phyloP scores from a whole-genome alignment of 495 filamentous ascomycete species.

The Articulospora tetracladia region DNA sequence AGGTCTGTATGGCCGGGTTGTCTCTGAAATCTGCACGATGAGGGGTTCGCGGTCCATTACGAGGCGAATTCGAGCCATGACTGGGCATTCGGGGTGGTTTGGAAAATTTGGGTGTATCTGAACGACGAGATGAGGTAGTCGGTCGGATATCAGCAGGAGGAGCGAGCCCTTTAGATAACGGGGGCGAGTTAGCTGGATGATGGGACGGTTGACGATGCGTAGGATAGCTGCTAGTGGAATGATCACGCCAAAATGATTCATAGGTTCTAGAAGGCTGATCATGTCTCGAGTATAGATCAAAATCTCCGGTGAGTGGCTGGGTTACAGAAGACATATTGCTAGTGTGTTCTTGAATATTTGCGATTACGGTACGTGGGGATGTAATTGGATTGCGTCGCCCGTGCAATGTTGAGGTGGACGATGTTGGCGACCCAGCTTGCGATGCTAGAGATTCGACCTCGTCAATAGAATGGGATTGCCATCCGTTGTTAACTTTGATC shows the following conservation, averaged over 20 bases:
- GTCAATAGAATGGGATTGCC: constrained; percentile 64
- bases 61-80: constrained; percentile 29
- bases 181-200: constrained; percentile 5
- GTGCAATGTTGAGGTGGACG: constrained; percentile 47
- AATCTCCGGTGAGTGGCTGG: constrained; percentile 28
- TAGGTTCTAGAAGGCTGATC: constrained; percentile 31
- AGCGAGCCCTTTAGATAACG: constrained; percentile 37
- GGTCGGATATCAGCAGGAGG: constrained; percentile 58
- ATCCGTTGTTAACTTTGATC: constrained; percentile 84
- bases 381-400: constrained; percentile 34
- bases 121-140: constrained; percentile 27
- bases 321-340: constrained; percentile 8
- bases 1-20: constrained; percentile 42
- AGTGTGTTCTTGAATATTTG: constrained; percentile 25
- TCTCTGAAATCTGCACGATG: constrained; percentile 17
- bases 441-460: constrained; percentile 68
- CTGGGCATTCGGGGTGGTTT: constrained; percentile 22
- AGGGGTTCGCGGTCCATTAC: constrained; percentile 22
- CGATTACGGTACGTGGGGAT: constrained; percentile 27
- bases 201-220: constrained; percentile 9
- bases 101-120: constrained; percentile 23
- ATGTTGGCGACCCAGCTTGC: constrained; percentile 54
- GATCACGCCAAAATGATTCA: constrained; percentile 42
- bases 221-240: constrained; percentile 24
- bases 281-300: constrained; percentile 33